Percentiles rank a stretch among this genome's conserved stretches.
Conservation (phyloP, 2,329 filamentous ascomycete species). For the Didymellaceae sp. region DNA sequence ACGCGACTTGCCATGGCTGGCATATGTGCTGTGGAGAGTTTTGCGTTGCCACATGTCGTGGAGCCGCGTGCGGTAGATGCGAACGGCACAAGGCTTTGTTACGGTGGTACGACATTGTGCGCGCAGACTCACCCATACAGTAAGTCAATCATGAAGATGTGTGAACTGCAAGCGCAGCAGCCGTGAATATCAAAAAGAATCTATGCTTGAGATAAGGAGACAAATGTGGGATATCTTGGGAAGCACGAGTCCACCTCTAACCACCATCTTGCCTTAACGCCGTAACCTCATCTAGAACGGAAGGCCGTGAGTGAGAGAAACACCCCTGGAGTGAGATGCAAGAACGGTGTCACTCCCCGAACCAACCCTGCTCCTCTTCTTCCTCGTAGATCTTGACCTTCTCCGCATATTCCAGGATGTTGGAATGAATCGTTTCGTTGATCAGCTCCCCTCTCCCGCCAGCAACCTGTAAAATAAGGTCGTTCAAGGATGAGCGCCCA, state of each 20-base stretch:
- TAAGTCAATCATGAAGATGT: not conserved
- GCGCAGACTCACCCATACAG: not conserved
- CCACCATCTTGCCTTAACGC: slow-evolving; percentile 8
- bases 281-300: too few relatives aligned
- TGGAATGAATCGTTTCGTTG: slow-evolving; percentile 76
- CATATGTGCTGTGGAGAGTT: not conserved
- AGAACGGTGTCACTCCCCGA: not conserved
- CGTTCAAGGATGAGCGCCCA: slow-evolving; percentile 85
- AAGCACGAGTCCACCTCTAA: slow-evolving; percentile 1
- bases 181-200: not conserved
- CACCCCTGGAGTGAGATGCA: not conserved
- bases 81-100: slow-evolving; percentile 1
- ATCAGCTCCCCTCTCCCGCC: slow-evolving; percentile 84
- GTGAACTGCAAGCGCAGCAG: not conserved
- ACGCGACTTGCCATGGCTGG: slow-evolving; percentile 2
- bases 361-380: slow-evolving; percentile 26
- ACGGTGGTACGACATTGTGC: slow-evolving; percentile 1
- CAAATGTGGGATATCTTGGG: slow-evolving; percentile 1
- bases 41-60: not conserved
- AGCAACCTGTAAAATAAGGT: slow-evolving; percentile 84
- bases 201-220: not conserved
- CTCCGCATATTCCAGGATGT: slow-evolving; percentile 81
- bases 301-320: too few relatives aligned
- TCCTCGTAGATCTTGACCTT: slow-evolving; percentile 81
- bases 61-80: not conserved